Evolutionary conservation across 208 protist species (phyloP), one percentile per base, ranked within the genome.

Genomic region (Acanthamoeba quina): DNA sequence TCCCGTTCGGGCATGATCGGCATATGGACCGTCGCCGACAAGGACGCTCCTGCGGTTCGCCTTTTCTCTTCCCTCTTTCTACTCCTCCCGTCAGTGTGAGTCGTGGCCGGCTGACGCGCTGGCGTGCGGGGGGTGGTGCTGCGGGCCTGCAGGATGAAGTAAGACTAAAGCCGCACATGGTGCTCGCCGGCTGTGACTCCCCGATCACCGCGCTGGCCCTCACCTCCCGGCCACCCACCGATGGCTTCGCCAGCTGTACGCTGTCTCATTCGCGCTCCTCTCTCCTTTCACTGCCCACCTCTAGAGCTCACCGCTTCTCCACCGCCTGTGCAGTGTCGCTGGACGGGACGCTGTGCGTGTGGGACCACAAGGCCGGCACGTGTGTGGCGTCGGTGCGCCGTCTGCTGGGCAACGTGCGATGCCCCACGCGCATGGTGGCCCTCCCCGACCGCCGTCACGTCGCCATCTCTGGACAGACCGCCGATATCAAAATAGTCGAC

Each of bases 401-500:
- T 29, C 21, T 90, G 26, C 31, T 90, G 29, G 85, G 62, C 62
- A 72, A 72, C 21, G 64, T 90, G 85, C 7, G 62, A 2, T 56
- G 60, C 47, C 85, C 85, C 15, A 74, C 85, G 9, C 10, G 47
- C 0, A 90, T 90, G 85, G 85, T 90, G 31, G 31, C 85, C 58
- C 54, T 90, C 24, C 85, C 85, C 24, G 85, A 90, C 58, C 34
- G 62, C 4, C 54, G 85, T 3, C 85, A 90, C 41, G 62, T 90
- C 7, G 85, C 85, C n/a, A 74, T 66, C 52, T 66, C 85, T 49
- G 85, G 85, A 2, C 85, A 90, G 41, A 90, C 60, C 0, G 15
- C 85, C 31, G 60, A 74, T 7, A 72, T 90, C 62, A 74, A 74
- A 29, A 90, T 90, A 37, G 85, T 90, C 37, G 85, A 90, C 47